Conservation (phyloP, 192 early-diverging fungal species). For the Allomyces macrogynus region DNA sequence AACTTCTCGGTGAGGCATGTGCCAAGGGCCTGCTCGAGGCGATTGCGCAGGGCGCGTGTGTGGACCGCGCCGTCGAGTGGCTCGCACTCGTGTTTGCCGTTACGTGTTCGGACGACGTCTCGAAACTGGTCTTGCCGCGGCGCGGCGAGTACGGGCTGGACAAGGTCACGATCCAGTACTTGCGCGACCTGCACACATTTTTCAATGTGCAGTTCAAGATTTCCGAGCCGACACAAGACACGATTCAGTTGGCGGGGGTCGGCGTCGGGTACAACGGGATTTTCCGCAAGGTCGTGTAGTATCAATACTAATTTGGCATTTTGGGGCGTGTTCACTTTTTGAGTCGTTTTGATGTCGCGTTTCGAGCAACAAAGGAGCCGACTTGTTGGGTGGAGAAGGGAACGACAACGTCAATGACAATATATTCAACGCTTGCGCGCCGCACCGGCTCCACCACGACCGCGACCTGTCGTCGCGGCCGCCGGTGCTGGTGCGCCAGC, state of each 20-base stretch:
- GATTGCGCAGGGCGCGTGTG: constrained; percentile 72
- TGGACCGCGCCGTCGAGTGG: constrained; percentile 78
- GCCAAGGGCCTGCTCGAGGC: constrained; percentile 64
- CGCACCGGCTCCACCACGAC: too few relatives aligned
- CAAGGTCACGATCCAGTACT: constrained; percentile 46
- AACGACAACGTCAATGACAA: too few relatives aligned
- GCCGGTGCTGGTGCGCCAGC: too few relatives aligned
- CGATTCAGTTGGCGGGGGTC: neutral
- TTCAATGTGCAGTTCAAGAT: constrained; percentile 88
- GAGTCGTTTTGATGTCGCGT: neutral
- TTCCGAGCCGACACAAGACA: neutral
- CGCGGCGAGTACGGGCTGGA: neutral
- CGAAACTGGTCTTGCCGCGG: constrained; percentile 20
- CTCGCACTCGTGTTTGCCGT: constrained; percentile 68
- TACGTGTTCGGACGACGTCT: constrained; percentile 78
- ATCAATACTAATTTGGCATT: neutral
- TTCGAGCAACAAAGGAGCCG: too few relatives aligned
- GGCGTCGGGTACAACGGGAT: neutral
- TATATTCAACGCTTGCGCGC: too few relatives aligned
- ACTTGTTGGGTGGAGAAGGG: too few relatives aligned
- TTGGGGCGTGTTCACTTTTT: neutral
- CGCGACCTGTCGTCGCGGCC: too few relatives aligned
- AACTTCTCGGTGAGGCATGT: constrained; percentile 38
- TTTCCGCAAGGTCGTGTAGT: neutral
- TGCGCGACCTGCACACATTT: constrained; percentile 75